Evolutionary conservation across 805 yeast genomes (phyloP).

Genomic region (Grigorovia yakushimaensis): DNA sequence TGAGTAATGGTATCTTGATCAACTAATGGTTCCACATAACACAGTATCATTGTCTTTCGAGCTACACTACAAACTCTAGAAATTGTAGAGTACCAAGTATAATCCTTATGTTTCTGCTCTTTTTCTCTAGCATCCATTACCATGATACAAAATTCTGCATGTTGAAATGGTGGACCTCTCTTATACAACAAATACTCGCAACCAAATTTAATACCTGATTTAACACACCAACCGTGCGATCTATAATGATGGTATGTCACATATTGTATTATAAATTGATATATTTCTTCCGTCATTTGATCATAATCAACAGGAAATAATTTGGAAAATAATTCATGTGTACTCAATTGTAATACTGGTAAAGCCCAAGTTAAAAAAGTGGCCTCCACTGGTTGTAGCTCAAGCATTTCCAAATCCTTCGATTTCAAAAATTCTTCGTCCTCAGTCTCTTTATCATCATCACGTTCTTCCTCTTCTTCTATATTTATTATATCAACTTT

Average conservation of each 20-base stretch:
- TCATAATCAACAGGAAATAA: constrained; percentile 7
- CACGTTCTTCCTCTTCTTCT: constrained; percentile 7
- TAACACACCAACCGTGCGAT: constrained; percentile 88
- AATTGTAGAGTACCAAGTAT: constrained; percentile 57
- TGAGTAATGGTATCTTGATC: constrained; percentile 24
- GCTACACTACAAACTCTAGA: constrained; percentile 84
- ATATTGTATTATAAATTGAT: constrained; percentile 44
- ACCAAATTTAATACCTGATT: constrained; percentile 88
- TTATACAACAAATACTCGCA: constrained; percentile 74
- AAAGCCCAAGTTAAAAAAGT: constrained; percentile 57
- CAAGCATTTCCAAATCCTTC: constrained; percentile 35
- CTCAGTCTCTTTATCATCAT: constrained; percentile 24
- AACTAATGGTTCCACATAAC: constrained; percentile 51
- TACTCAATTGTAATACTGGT: constrained; percentile 35
- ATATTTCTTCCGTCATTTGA: constrained; percentile 14
- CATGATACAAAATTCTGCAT: constrained; percentile 75
- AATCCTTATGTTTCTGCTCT: constrained; percentile 23
- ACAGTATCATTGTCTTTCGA: constrained; percentile 62
- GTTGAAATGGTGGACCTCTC: constrained; percentile 91
- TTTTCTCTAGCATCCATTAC: constrained; percentile 16
- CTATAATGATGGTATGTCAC: constrained; percentile 79
- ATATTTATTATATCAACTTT: not conserved
- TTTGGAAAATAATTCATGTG: constrained; percentile 11
- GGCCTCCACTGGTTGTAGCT: constrained; percentile 67
- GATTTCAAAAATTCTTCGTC: constrained; percentile 26